A percentile compares a stretch with the other conserved stretches of the same genome.
Conservation (phyloP, 768 basidiomycete species). For the Boletellus emodensis region DNA sequence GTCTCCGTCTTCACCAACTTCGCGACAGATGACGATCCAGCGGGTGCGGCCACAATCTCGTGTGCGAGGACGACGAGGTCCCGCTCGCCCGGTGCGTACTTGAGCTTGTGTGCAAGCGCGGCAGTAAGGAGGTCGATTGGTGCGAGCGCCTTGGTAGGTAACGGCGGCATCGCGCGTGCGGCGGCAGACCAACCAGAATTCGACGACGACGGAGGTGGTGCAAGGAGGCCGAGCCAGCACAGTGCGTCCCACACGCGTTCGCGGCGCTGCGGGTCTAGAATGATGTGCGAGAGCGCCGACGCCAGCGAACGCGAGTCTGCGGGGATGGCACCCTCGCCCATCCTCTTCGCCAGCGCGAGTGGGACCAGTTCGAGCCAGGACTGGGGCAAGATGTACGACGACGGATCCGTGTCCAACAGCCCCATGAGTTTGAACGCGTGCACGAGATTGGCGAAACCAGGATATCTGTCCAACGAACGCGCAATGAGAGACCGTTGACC, state of each 20-base stretch:
- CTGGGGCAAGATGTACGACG: slow-evolving; percentile 15
- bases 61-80: slow-evolving; percentile 88
- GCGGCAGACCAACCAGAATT: too few species aligned
- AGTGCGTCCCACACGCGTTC: slow-evolving; percentile 39
- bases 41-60: slow-evolving; percentile 56
- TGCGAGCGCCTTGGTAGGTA: slow-evolving; percentile 40
- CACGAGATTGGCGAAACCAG: slow-evolving; percentile 75
- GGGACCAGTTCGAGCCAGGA: slow-evolving; percentile 37
- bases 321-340: slow-evolving; percentile 23
- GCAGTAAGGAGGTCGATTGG: slow-evolving; percentile 75
- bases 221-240: slow-evolving; percentile 33
- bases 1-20: slow-evolving; percentile 19
- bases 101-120: slow-evolving; percentile 66
- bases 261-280: slow-evolving; percentile 15
- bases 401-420: slow-evolving; percentile 45
- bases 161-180: slow-evolving; percentile 27
- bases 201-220: not conserved
- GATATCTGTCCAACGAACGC: slow-evolving; percentile 51
- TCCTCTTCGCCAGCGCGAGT: slow-evolving; percentile 29
- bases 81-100: slow-evolving; percentile 65
- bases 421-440: slow-evolving; percentile 69
- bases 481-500: not conserved
- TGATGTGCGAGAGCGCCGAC: slow-evolving; percentile 29
- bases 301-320: slow-evolving; percentile 31
- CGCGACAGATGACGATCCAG: not conserved